Evolutionary conservation across 2,329 filamentous ascomycete species (phyloP).

Genomic region (Colletotrichum sp.): DNA sequence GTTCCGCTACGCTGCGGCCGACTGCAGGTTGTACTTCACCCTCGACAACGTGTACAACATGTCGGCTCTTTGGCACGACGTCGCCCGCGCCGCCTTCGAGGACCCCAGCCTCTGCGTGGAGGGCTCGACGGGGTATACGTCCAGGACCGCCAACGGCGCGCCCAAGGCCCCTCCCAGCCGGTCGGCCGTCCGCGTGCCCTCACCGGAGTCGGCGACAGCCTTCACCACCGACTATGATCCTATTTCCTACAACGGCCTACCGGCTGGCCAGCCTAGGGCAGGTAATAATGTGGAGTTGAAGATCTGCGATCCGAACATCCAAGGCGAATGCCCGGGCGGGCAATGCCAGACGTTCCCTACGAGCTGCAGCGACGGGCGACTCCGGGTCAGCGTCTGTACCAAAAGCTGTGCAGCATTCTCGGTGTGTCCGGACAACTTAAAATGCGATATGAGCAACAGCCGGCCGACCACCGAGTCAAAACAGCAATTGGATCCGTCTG

Average conservation of each 20-base stretch:
- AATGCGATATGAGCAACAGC: not conserved
- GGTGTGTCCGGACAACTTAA: not conserved
- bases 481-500: not conserved
- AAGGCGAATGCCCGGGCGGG: not conserved
- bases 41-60: slow-evolving; percentile 55
- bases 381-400: not conserved
- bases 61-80: slow-evolving; percentile 54
- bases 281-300: not conserved
- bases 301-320: not conserved
- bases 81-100: slow-evolving; percentile 26
- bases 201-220: not conserved
- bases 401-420: not conserved
- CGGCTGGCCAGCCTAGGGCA: not conserved
- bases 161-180: not conserved
- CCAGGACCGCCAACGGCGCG: not conserved
- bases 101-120: not conserved
- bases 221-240: not conserved
- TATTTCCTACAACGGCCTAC: not conserved
- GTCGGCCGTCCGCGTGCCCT: not conserved
- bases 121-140: not conserved
- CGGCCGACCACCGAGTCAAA: not conserved
- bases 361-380: not conserved
- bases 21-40: slow-evolving; percentile 64
- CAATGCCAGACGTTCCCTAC: not conserved
- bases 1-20: slow-evolving; percentile 61